Percentiles rank a stretch among this genome's conserved stretches.
These are phyloP conservation scores for Komagataella ulmi DNA, from an alignment of 805 yeast species.

Conservation along the genomic window DNA sequence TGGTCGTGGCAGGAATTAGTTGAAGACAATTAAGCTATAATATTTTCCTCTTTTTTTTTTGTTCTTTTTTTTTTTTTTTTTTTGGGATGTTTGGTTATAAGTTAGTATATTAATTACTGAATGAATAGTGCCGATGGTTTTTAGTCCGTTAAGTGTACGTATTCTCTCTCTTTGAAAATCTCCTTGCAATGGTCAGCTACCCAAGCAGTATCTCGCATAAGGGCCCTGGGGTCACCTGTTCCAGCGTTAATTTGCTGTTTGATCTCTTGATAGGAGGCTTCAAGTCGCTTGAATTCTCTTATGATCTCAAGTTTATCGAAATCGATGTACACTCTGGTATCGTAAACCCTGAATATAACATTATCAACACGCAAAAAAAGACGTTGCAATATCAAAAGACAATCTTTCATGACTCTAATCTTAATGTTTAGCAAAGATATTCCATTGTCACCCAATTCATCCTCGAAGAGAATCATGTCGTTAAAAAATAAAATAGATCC, in stretches of 20 bases:
- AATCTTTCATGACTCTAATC: slow-evolving; percentile 78
- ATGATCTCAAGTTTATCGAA: slow-evolving; percentile 49
- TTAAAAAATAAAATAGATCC: slow-evolving; percentile 87
- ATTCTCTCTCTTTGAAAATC: slow-evolving; percentile 2
- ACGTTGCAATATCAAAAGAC: slow-evolving; percentile 61
- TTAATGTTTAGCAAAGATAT: slow-evolving; percentile 66
- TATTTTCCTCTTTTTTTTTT: not conserved
- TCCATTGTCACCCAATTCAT: slow-evolving; percentile 95
- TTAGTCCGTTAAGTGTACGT: slow-evolving; percentile 9
- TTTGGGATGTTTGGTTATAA: not conserved
- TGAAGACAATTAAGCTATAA: slow-evolving; percentile 17
- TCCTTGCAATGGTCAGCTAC: slow-evolving; percentile 34
- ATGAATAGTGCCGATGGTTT: not conserved
- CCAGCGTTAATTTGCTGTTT: slow-evolving; percentile 23
- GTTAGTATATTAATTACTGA: not conserved
- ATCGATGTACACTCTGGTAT: slow-evolving; percentile 76
- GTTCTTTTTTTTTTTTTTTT: no score
- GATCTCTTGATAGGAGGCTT: slow-evolving; percentile 36
- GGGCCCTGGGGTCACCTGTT: slow-evolving; percentile 54
- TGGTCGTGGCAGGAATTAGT: slow-evolving; percentile 57
- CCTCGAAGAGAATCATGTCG: slow-evolving; percentile 82
- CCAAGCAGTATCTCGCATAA: slow-evolving; percentile 79
- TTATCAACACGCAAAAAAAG: slow-evolving; percentile 83
- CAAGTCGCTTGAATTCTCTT: slow-evolving; percentile 67
- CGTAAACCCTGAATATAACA: slow-evolving; percentile 73